Conservation (phyloP, 1,284 basidiomycete genomes). For the Earliella scabrosa region DNA sequence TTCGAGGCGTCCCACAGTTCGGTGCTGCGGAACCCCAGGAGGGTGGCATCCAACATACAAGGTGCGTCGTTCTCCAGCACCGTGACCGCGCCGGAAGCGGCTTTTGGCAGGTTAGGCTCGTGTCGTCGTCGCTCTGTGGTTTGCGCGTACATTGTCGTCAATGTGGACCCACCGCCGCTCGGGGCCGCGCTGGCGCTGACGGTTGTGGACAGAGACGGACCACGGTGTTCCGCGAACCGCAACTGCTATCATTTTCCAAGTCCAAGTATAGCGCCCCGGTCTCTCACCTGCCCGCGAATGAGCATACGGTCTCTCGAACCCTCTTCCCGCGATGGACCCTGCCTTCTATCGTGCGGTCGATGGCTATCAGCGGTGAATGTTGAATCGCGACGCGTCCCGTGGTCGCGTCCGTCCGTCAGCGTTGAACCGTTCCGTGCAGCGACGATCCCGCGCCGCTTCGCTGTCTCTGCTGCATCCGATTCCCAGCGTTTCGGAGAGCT, state of each 20-base stretch:
- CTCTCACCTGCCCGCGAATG: neutral
- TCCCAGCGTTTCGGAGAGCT: too few relatives aligned
- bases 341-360: slow-evolving; percentile 3
- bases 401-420: neutral
- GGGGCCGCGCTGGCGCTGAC: neutral
- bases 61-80: slow-evolving; percentile 7
- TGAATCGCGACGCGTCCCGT: neutral
- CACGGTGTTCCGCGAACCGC: too few relatives aligned
- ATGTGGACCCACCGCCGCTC: slow-evolving; percentile 20
- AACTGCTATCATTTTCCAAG: neutral
- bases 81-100: too few relatives aligned
- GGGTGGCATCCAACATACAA: slow-evolving; percentile 4
- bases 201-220: too few relatives aligned
- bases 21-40: slow-evolving; percentile 8
- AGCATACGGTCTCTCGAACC: too few relatives aligned
- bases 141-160: slow-evolving; percentile 10
- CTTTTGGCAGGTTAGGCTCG: neutral
- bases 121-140: too few relatives aligned
- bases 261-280: neutral
- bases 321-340: neutral
- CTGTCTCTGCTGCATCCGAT: neutral
- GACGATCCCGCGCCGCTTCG: too few relatives aligned
- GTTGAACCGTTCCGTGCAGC: too few relatives aligned
- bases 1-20: slow-evolving; percentile 7
- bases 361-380: slow-evolving; percentile 1